phyloP scores from a whole-genome alignment of 371 early-diverging fungal species.

The Cokeromyces recurvatus region DNA sequence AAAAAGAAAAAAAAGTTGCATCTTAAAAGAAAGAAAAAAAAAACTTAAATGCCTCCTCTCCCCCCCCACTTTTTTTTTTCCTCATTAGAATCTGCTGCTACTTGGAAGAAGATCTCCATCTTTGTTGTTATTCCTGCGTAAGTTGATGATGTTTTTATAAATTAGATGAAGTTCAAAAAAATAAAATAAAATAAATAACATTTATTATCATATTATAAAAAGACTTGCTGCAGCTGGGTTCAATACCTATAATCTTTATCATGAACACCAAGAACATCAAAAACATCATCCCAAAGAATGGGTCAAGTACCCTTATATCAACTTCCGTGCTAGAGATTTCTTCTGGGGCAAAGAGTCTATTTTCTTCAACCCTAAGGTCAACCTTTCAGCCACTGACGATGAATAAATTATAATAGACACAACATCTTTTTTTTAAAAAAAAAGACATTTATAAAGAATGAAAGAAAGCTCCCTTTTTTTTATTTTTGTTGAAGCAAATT shows the following conservation, averaged over 20 bases:
- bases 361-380: slow-evolving; percentile 42
- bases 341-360: slow-evolving; percentile 44
- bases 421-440: no score
- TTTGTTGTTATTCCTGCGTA: slow-evolving; percentile 44
- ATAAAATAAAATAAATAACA: no score
- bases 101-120: slow-evolving; percentile 42
- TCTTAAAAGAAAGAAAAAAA: no score
- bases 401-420: no score
- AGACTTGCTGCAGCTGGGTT: slow-evolving; percentile 33
- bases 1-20: no score
- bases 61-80: not conserved
- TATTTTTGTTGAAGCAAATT: slow-evolving; percentile 67
- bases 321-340: slow-evolving; percentile 30
- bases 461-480: no score
- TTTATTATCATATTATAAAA: not conserved
- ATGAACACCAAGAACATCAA: slow-evolving; percentile 24
- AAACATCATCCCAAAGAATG: slow-evolving; percentile 32
- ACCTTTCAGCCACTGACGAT: slow-evolving; percentile 27
- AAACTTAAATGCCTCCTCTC: no score
- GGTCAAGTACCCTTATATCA: slow-evolving; percentile 37
- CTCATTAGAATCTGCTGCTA: slow-evolving; percentile 32
- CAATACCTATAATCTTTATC: slow-evolving; percentile 38
- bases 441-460: slow-evolving; percentile 35
- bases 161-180: no score
- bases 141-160: no score